phyloP scores from a whole-genome alignment of 2,329 filamentous ascomycete genomes.

The Ophiobolus disseminans region DNA sequence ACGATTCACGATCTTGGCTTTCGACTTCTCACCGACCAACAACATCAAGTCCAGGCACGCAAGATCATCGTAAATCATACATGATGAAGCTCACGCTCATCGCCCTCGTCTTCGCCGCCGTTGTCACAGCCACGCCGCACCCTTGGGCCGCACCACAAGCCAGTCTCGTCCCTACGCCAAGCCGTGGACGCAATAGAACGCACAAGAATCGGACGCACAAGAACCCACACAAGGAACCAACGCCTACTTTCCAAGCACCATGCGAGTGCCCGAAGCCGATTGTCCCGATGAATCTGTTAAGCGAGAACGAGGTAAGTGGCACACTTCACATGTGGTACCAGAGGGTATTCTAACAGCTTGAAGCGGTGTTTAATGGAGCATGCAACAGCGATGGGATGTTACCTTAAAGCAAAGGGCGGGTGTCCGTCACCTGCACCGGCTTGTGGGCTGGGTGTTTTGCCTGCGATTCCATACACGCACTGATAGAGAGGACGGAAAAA shows the following conservation, averaged over 20 bases:
- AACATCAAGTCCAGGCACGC: neutral
- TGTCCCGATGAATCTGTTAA: conserved; percentile 33
- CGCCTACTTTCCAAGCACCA: conserved; percentile 31
- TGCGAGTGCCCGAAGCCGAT: conserved; percentile 36
- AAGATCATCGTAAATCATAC: neutral
- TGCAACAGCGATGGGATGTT: conserved; percentile 23
- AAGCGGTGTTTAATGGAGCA: conserved; percentile 26
- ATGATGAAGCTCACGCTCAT: conserved; percentile 30
- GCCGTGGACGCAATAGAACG: neutral
- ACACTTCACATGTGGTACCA: neutral
- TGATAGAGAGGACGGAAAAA: too few relatives aligned
- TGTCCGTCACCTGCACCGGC: conserved; percentile 27
- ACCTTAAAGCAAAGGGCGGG: conserved; percentile 21
- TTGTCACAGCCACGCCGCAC: conserved; percentile 24
- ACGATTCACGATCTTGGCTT: conserved; percentile 4
- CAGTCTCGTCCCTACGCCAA: conserved; percentile 6
- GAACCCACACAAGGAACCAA: conserved; percentile 35
- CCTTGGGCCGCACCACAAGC: conserved; percentile 22
- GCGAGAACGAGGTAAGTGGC: conserved; percentile 29
- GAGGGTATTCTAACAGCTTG: conserved; percentile 1
- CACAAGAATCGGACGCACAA: conserved; percentile 17
- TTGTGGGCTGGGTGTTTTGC: conserved; percentile 20
- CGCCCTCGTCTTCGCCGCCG: conserved; percentile 19
- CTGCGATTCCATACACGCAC: conserved; percentile 7
- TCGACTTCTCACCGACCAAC: neutral